phyloP scores from a whole-genome alignment of 148 eudicot genomes.

The Talinum fruticosum region DNA sequence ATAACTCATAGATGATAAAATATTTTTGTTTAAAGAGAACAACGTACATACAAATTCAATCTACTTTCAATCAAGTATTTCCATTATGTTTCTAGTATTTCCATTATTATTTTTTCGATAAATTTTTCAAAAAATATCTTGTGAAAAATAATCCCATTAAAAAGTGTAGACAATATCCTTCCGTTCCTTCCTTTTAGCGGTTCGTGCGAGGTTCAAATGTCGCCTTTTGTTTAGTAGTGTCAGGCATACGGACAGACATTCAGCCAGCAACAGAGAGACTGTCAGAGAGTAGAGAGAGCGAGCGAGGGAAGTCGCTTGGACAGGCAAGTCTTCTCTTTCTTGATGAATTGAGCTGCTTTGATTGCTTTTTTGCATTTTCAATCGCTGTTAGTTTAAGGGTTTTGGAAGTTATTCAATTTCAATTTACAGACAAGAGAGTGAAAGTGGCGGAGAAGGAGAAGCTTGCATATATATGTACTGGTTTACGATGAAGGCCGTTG shows the following conservation, averaged over 20 bases:
- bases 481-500: slow-evolving; percentile 32
- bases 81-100: too few relatives aligned
- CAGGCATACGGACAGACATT: slow-evolving; percentile 2
- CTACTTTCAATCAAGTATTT: too few relatives aligned
- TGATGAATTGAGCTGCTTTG: not conserved
- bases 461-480: slow-evolving; percentile 24
- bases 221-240: not conserved
- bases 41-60: too few relatives aligned
- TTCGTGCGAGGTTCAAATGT: slow-evolving; percentile 5
- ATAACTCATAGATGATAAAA: too few relatives aligned
- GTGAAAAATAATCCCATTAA: not conserved
- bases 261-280: not conserved
- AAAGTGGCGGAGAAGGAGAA: not conserved
- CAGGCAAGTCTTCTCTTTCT: not conserved
- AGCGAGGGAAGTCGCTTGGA: not conserved
- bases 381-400: not conserved
- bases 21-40: too few relatives aligned
- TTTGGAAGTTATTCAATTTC: not conserved
- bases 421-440: not conserved
- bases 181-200: not conserved
- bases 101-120: too few relatives aligned
- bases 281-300: not conserved
- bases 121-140: too few relatives aligned
- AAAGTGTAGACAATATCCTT: not conserved
- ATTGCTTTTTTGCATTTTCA: not conserved